Evolutionary conservation across 78 protist species (phyloP), one percentile per base, ranked within the genome.

Genomic region (Guillardia theta): DNA sequence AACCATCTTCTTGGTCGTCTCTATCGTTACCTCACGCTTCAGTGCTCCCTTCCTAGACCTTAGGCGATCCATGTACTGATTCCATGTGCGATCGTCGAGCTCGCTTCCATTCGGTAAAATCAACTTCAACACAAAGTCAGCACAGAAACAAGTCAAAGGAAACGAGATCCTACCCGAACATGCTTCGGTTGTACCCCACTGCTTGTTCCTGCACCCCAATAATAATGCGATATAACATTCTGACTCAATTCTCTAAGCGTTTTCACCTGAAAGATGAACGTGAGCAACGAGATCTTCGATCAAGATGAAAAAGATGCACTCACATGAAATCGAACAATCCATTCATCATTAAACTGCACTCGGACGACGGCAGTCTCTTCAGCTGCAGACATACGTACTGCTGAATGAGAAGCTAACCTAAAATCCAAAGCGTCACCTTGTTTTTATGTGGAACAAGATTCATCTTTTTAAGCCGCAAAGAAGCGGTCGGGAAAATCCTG

Each of bases 141-240:
- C 83, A 24, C 1, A 24, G 83, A 33, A 43, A 18, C 6, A 19
- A 64, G 78, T 19, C 12, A 24, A 5, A 12, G 22, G 22, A 64
- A 12, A 12, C 43, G 78, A 33, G 43, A 19, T 64, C 33, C 58
- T 43, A 78, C 90, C 90, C 90, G 90, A 0, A 78, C 90, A 43
- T 78, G 90, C 39, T 78, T 78, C 33, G 90, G 90, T 30, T 78
- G 90, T 18, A 78, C 90, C 37, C 90, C 90, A 48, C 90, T 78
- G 90, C 90, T 78, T 15, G 90, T 43, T 2, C 90, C 90, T 24
- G 90, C 39, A 78, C 90, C 90, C 90, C 90, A 78, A 36, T 78
- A 78, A 48, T 78, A 78, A 30, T 78, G 90, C 18, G 90, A 78
- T 18, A 78, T 43, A 18, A 78, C 90, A 30, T 18, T 43, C 37